Evolutionary conservation across 2,329 filamentous ascomycete species (phyloP).

Genomic region (Tolypocladium inflatum): DNA sequence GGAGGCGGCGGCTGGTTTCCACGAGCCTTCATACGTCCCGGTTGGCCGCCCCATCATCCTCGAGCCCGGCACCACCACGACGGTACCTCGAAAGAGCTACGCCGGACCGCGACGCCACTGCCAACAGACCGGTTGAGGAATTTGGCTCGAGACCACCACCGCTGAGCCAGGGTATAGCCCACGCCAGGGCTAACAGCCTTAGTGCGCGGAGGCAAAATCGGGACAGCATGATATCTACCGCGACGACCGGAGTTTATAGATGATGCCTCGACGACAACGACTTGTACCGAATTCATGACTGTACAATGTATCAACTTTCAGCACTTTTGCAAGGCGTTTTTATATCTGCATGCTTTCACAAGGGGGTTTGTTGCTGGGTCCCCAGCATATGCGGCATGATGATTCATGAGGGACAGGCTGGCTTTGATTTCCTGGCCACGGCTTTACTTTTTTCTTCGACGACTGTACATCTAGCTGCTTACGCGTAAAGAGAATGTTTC

Average conservation of each 20-base stretch:
- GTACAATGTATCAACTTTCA: slow-evolving; percentile 7
- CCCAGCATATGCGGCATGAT: slow-evolving; percentile 7
- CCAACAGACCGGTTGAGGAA: slow-evolving; percentile 14
- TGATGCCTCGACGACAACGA: slow-evolving; percentile 24
- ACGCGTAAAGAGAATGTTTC: neutral
- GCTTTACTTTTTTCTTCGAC: neutral
- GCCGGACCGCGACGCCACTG: slow-evolving; percentile 28
- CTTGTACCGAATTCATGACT: slow-evolving; percentile 15
- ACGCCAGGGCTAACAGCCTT: slow-evolving; percentile 36
- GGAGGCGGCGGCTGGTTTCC: slow-evolving; percentile 39
- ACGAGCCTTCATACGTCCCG: slow-evolving; percentile 37
- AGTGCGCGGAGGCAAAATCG: slow-evolving; percentile 31
- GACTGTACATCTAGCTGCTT: neutral
- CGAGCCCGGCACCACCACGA: slow-evolving; percentile 28
- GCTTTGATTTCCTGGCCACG: neutral
- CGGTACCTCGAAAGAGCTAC: slow-evolving; percentile 39
- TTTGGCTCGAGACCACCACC: slow-evolving; percentile 30
- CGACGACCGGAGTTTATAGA: slow-evolving; percentile 32
- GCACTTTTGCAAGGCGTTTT: neutral
- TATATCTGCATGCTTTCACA: neutral
- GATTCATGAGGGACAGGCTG: slow-evolving; percentile 12
- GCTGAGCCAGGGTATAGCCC: slow-evolving; percentile 29
- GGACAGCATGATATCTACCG: slow-evolving; percentile 25
- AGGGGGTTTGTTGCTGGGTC: neutral
- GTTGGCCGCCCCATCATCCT: slow-evolving; percentile 27